Evolutionary conservation across 2,329 filamentous ascomycete species (phyloP).

Genomic region (Fusarium anthophilum): DNA sequence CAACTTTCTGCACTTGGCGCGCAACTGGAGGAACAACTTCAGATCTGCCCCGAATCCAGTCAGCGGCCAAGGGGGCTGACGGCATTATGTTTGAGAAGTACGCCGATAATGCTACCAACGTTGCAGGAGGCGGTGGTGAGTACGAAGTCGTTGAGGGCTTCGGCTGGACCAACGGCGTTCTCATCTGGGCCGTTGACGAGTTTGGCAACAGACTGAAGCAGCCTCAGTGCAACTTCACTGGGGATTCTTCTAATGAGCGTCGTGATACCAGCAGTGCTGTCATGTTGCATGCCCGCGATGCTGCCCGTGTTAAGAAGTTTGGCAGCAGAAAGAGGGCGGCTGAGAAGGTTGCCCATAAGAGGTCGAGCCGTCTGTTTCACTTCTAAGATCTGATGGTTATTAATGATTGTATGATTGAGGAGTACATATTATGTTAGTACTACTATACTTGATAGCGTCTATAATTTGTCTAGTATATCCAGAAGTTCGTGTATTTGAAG

Average conservation of each 20-base stretch:
- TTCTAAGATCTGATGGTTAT: not conserved
- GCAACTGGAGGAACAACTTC: constrained; percentile 71
- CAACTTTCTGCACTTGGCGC: constrained; percentile 75
- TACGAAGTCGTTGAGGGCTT: constrained; percentile 77
- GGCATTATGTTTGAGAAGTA: constrained; percentile 80
- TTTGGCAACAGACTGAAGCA: constrained; percentile 65
- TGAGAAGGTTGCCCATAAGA: constrained; percentile 21
- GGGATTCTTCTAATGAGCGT: constrained; percentile 51
- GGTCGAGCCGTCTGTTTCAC: constrained; percentile 23
- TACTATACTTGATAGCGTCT: not conserved
- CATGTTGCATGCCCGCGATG: constrained; percentile 57
- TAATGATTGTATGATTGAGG: not conserved
- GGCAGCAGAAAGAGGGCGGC: constrained; percentile 38
- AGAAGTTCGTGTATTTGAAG: not conserved
- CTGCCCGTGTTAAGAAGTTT: constrained; percentile 60
- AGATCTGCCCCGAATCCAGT: constrained; percentile 59
- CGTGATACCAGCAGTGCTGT: constrained; percentile 53
- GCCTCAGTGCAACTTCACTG: constrained; percentile 65
- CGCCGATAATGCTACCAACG: constrained; percentile 66
- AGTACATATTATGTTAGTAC: not conserved
- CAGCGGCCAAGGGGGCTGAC: constrained; percentile 52
- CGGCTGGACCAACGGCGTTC: constrained; percentile 75
- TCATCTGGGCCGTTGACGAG: constrained; percentile 72
- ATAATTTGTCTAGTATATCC: not conserved
- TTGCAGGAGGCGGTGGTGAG: constrained; percentile 71